Evolutionary conservation across 495 filamentous ascomycete species (phyloP), one percentile per base, ranked within the genome.

Genomic region (Daldinia childiae): DNA sequence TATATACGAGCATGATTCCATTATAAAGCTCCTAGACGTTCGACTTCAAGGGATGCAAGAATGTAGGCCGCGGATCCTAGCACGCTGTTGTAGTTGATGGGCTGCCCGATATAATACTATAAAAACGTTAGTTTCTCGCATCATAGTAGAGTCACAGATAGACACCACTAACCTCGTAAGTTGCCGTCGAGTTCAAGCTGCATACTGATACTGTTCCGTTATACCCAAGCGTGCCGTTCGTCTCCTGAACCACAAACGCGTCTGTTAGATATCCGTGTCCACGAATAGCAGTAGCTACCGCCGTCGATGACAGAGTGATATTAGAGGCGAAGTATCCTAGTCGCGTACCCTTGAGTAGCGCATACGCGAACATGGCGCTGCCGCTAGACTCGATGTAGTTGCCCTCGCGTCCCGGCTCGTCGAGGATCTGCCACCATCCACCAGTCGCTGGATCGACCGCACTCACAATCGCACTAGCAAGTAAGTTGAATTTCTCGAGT

Each of bases 331-430:
- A 62, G 69, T 81, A 82, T 6, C 86, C 87, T 32, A 83, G 77
- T 36, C 87, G 73, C 21, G 81, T 76, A 0, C 84, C 86, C 78
- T 88, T 89, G 55, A 87, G 77, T 56, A 88, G 71, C 9, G 82
- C 83, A 76, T 88, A 88, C 9, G 82, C 77, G 76, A 89, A 88
- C 87, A 90, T 89, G 14, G 87, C 86, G 6, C 80, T 86, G 29
- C 79, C 86, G 64, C 85, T 87, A 19, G 82, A 84, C 77, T 90
- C 87, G 71, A 90, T 86, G 66, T 89, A 90, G 68, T 90, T 90
- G 4, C 83, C 84, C 62, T 80, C 65, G 21, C 67, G 61, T 0
- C 80, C 80, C 0, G 82, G 78, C 62, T 78, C 73, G 48, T 82
- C 81, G 79, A 90, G 82, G 3, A 88, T 78, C 56, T 88, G 79